Percentiles rank a stretch among this genome's conserved stretches.
Evolutionary conservation across 2,329 filamentous ascomycete genomes (phyloP).

Genomic region (Beauveria asiatica): DNA sequence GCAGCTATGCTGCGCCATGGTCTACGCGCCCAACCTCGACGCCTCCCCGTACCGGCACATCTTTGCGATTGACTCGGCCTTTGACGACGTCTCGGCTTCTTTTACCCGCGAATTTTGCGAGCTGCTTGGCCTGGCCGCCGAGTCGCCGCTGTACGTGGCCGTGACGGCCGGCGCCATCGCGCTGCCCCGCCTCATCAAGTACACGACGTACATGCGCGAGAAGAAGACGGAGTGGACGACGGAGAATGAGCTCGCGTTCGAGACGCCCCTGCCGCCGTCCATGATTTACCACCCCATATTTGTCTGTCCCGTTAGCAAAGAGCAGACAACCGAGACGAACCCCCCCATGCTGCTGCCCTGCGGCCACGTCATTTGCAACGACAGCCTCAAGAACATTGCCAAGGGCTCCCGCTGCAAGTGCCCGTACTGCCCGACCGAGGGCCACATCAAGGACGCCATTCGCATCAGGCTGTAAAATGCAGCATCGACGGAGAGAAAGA

Average conservation of each 20-base stretch:
- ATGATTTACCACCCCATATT: constrained; percentile 91
- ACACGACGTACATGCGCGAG: constrained; percentile 77
- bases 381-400: constrained; percentile 69
- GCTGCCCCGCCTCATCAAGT: constrained; percentile 79
- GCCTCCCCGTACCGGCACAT: constrained; percentile 71
- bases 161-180: constrained; percentile 89
- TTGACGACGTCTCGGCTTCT: constrained; percentile 73
- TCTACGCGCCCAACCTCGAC: constrained; percentile 65
- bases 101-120: constrained; percentile 96
- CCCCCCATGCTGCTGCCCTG: constrained; percentile 96
- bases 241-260: constrained; percentile 77
- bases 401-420: constrained; percentile 85
- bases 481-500: too few species aligned
- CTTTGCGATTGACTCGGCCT: constrained; percentile 68
- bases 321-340: constrained; percentile 87
- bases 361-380: constrained; percentile 84
- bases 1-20: constrained; percentile 71
- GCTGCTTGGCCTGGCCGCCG: constrained; percentile 77
- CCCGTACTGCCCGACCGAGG: constrained; percentile 88
- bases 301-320: constrained; percentile 93
- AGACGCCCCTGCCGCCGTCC: constrained; percentile 50
- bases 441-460: constrained; percentile 64
- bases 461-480: constrained; percentile 54
- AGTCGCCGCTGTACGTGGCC: constrained; percentile 87
- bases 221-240: constrained; percentile 95